Base-by-base conservation (phyloP, 331 rosid genomes). In the Malus hybrid region DNA sequence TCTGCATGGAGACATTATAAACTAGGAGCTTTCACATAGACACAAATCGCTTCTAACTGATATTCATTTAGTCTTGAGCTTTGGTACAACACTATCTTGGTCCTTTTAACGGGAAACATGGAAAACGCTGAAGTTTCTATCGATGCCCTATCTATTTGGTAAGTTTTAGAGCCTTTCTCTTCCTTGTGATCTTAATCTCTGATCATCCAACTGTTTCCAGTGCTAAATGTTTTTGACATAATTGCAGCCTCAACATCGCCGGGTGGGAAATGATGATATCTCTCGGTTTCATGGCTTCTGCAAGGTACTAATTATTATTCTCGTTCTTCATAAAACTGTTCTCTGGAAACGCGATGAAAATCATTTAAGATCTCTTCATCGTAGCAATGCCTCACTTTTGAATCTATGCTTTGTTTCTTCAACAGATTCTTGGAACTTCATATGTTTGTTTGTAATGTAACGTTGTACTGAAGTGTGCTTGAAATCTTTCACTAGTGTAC, bases 191-290 rank as follows among this genome's bases (percentile, higher is more conserved):
- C 10, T 1, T 14, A 5, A 14, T 39, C 28, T 27, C 34, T 39
- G 22, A 22, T 42, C 33, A 12, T 42, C 33, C 64, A 3, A 55
- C 63, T 74, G 10, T 57, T 22, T 57, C 29, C 22, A 57, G 10
- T n/a, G 28, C 16, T 57, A 22, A 11, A 71, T 13, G 24, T 6
- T 18, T 52, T 6, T 20, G 3, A 52, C 18, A 16, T 52, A 52
- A 52, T 73, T 84, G 75, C 85, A 88, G 92, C 78, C 86, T 88
- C 66, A 83, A 86, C 80, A 78, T 88, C 69, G 80, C 67, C 65
- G 88, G 90, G 9, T 88, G 88, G 85, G 88, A 80, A 82, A 80
- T 85, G 87, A 82, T 88, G 92, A 78, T 88, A 77, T 71, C 90
- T 59, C 90, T 88, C 63, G 92, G 92, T 16, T 88, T 88, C 87